Evolutionary conservation across 2,329 filamentous ascomycete genomes (phyloP).

Genomic region (Lachnellula occidentalis): DNA sequence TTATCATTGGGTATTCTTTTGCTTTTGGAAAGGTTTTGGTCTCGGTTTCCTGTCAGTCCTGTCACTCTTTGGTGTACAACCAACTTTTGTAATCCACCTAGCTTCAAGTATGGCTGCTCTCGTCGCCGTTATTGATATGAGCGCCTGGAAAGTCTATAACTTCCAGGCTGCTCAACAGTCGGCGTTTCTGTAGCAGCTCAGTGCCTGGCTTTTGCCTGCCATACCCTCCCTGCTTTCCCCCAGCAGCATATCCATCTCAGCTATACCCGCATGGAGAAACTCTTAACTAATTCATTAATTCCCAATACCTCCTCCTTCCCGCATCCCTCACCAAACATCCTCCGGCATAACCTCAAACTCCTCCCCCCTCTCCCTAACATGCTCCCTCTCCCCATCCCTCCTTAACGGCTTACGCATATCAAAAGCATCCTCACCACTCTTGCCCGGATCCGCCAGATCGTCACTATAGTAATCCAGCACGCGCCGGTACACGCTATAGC

Average conservation of each 20-base stretch:
- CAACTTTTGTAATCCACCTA: no score
- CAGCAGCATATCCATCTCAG: neutral
- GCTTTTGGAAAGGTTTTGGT: no score
- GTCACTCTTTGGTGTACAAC: no score
- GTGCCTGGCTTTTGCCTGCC: neutral
- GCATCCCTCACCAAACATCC: constrained; percentile 68
- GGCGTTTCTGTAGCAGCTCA: no score
- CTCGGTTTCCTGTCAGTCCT: no score
- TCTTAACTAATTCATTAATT: neutral
- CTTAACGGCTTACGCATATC: constrained; percentile 94
- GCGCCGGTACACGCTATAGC: constrained; percentile 83
- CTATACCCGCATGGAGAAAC: neutral
- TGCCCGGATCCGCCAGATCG: constrained; percentile 61
- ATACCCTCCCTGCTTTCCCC: neutral
- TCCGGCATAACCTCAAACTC: constrained; percentile 70
- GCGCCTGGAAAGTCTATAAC: no score
- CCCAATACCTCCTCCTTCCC: neutral
- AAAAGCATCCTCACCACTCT: constrained; percentile 87
- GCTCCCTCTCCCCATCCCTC: constrained; percentile 69
- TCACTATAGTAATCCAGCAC: constrained; percentile 94
- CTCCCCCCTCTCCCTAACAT: constrained; percentile 77
- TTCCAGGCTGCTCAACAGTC: no score
- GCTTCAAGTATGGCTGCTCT: no score
- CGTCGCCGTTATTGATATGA: no score
- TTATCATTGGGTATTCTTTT: no score